Evolutionary conservation across 805 yeast genomes (phyloP), one percentile per base, ranked within the genome.

Genomic region (Monosporozyma aquatica): DNA sequence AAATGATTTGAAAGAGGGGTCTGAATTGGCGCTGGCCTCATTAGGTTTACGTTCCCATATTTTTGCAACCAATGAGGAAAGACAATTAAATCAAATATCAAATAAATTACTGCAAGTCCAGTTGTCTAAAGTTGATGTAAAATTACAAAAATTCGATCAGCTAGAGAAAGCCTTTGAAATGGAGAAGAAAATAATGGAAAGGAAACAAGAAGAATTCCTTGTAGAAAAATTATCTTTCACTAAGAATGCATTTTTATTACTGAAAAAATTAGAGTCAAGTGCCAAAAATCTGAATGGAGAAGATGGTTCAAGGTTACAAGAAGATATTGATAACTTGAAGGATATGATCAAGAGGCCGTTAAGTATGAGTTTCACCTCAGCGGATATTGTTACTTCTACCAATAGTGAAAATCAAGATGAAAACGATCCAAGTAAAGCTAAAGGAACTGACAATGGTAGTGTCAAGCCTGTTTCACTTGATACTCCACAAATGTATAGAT

Each of bases 11-110:
- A 70, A 74, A 53, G 82, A 80, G 43, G 84, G 84, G 2, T 76
- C 83, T 0, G 67, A 76, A 6, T 65, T 78, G n/a, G 80, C 92
- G 1, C 67, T 89, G 44, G 89, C 94, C 3, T 67, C 83, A 9
- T 65, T 83, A 29, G 95, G 92, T 3, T 80, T 87, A 1, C 74
- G 92, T 47, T 72, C 92, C 21, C 87, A 84, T 56, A 71, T 83
- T 17, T 82, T 86, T 62, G 85, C 90, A 15, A 76, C 79, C 4
- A 79, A 76, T 55, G 94, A 85, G 59, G 95, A 86, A 55, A 69
- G 87, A 46, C 87, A 82, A 55, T 76, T 79, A 79, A 72, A 77
- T 51, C 75, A 73, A 42, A 59, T 80, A 18, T 63, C 81, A 10
- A 68, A 72, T 22, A 70, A 71, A 23, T 71, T 84, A 37, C 68